Evolutionary conservation across 1,284 basidiomycete species (phyloP).

Genomic region (Cystobasidiaceae sp.): DNA sequence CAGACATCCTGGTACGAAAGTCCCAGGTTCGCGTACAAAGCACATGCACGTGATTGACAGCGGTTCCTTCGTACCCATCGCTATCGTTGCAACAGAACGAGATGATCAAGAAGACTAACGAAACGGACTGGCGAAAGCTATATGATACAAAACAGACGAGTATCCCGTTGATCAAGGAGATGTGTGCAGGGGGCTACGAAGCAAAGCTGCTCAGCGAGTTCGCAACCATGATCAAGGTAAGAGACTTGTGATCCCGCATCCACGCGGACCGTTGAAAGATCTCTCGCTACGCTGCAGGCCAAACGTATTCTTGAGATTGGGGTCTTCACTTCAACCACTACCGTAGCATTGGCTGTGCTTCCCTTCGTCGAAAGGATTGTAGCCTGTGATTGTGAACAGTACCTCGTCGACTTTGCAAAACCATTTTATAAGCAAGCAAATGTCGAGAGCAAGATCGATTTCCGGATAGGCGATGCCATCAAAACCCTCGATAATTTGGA

Average conservation of each 20-base stretch:
- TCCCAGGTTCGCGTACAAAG: no score
- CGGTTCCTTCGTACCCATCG: no score
- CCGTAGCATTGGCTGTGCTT: slow-evolving; percentile 38
- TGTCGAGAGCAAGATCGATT: slow-evolving; percentile 41
- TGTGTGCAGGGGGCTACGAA: slow-evolving; percentile 34
- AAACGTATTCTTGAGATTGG: slow-evolving; percentile 32
- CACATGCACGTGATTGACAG: no score
- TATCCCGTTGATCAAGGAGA: slow-evolving; percentile 32
- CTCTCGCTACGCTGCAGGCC: slow-evolving; percentile 4
- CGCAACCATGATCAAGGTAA: slow-evolving; percentile 21
- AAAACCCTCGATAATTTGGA: slow-evolving; percentile 39
- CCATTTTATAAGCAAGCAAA: slow-evolving; percentile 44
- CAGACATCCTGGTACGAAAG: slow-evolving; percentile 24
- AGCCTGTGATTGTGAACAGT: slow-evolving; percentile 45
- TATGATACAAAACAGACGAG: slow-evolving; percentile 31
- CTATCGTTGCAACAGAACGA: slow-evolving; percentile 16
- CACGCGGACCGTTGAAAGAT: neutral
- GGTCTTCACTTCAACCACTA: slow-evolving; percentile 31
- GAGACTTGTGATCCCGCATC: neutral
- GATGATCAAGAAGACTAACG: slow-evolving; percentile 34
- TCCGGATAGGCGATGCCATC: slow-evolving; percentile 41
- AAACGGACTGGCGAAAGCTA: slow-evolving; percentile 34
- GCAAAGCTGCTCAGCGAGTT: slow-evolving; percentile 27
- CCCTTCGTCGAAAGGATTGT: slow-evolving; percentile 38
- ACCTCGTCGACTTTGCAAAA: slow-evolving; percentile 40